Percentiles rank a stretch among this genome's conserved stretches.
phyloP scores from a whole-genome alignment of 2,329 filamentous ascomycete genomes.

The Botrytis byssoidea region DNA sequence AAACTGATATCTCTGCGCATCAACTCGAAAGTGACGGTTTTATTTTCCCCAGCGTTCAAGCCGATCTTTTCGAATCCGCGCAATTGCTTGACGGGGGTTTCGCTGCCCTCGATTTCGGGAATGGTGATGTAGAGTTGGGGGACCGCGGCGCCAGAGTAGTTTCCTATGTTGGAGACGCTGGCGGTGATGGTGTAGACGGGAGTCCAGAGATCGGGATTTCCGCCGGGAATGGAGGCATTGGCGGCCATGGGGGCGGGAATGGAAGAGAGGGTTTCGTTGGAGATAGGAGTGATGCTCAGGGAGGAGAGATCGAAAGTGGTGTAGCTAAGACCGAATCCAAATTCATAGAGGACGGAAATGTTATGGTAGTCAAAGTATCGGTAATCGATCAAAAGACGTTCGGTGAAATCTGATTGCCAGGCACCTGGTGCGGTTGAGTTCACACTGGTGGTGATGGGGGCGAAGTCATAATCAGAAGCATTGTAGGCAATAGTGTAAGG shows the following conservation, averaged over 20 bases:
- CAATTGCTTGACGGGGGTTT: slow-evolving; percentile 54
- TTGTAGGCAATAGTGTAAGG: slow-evolving; percentile 65
- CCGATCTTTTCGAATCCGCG: slow-evolving; percentile 76
- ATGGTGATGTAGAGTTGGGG: slow-evolving; percentile 40
- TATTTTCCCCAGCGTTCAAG: slow-evolving; percentile 65
- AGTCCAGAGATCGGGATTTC: slow-evolving; percentile 56
- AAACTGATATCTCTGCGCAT: slow-evolving; percentile 80
- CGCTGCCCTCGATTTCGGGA: not conserved
- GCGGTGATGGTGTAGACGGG: slow-evolving; percentile 48
- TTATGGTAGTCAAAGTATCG: slow-evolving; percentile 48
- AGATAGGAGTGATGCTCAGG: slow-evolving; percentile 33
- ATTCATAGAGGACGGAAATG: slow-evolving; percentile 42
- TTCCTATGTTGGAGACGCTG: slow-evolving; percentile 53
- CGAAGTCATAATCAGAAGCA: slow-evolving; percentile 51
- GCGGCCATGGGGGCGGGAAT: slow-evolving; percentile 36
- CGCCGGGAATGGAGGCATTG: slow-evolving; percentile 46
- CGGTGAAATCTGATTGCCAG: slow-evolving; percentile 51
- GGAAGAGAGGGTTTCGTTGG: slow-evolving; percentile 41
- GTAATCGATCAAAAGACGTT: slow-evolving; percentile 49
- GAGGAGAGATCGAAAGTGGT: slow-evolving; percentile 61
- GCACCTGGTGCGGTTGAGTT: slow-evolving; percentile 31
- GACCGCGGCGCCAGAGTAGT: slow-evolving; percentile 34
- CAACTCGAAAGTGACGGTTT: slow-evolving; percentile 63
- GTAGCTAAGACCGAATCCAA: slow-evolving; percentile 63
- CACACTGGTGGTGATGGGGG: slow-evolving; percentile 44